Evolutionary conservation across 2,329 filamentous ascomycete genomes (phyloP).

Genomic region (Scedosporium apiospermum): DNA sequence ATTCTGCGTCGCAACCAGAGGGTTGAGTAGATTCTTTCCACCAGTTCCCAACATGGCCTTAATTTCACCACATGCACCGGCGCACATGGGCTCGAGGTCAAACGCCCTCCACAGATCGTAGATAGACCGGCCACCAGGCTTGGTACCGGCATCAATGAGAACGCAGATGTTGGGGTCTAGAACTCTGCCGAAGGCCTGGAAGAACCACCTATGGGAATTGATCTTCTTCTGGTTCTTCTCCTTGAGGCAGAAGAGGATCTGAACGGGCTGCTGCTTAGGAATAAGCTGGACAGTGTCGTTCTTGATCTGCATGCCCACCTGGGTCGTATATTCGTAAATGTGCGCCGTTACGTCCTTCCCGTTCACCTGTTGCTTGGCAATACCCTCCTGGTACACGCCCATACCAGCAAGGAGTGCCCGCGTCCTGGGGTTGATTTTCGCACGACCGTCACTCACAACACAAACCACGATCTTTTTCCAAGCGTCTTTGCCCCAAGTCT

Average conservation of each 20-base stretch:
- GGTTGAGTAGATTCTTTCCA: conserved; percentile 84
- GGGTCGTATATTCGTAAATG: conserved; percentile 91
- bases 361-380: conserved; percentile 97
- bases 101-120: conserved; percentile 99
- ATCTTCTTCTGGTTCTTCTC: conserved; percentile 99
- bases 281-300: conserved; percentile 80
- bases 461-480: conserved; percentile 99
- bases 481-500: conserved; percentile 95
- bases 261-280: conserved; percentile 79
- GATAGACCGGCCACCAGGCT: conserved; percentile 86
- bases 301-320: conserved; percentile 81
- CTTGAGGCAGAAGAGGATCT: conserved; percentile 96
- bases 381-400: conserved; percentile 96
- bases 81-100: conserved; percentile 94
- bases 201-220: conserved; percentile 99
- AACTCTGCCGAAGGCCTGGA: conserved; percentile 88
- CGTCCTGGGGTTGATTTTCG: conserved; percentile 90
- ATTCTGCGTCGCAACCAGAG: conserved; percentile 90
- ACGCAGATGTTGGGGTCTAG: conserved; percentile 96
- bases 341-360: conserved; percentile 93
- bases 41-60: conserved; percentile 87
- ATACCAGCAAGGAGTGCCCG: conserved; percentile 82
- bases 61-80: conserved; percentile 95
- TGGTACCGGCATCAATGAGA: conserved; percentile 89
- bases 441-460: conserved; percentile 91